Evolutionary conservation across 1,284 basidiomycete genomes (phyloP).

Genomic region (Cutaneotrichosporon cyanovorans): DNA sequence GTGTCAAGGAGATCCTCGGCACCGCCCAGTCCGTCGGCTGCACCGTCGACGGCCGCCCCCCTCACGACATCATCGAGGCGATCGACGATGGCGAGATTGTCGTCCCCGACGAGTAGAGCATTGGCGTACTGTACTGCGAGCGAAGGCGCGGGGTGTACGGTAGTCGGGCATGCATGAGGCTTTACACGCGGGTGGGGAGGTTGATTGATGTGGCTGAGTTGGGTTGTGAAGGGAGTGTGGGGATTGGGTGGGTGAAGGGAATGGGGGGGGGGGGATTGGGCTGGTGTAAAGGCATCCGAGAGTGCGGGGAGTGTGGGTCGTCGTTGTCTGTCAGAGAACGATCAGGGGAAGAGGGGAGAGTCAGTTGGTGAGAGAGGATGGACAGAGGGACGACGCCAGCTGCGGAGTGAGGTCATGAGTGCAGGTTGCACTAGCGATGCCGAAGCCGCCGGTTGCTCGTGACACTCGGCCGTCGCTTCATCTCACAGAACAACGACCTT

Average conservation of each 20-base stretch:
- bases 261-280: not conserved
- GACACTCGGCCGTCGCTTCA: too few relatives aligned
- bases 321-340: too few relatives aligned
- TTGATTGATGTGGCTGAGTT: not conserved
- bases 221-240: not conserved
- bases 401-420: too few relatives aligned
- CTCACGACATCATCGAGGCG: slow-evolving; percentile 92
- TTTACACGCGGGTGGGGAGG: slow-evolving; percentile 1
- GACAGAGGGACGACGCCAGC: too few relatives aligned
- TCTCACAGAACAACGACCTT: too few relatives aligned
- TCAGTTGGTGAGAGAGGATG: too few relatives aligned
- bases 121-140: slow-evolving; percentile 1
- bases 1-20: slow-evolving; percentile 89
- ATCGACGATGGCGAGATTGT: slow-evolving; percentile 95
- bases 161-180: slow-evolving; percentile 24
- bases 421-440: too few relatives aligned
- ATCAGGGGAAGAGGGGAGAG: too few relatives aligned
- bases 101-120: slow-evolving; percentile 79
- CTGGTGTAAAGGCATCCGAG: too few relatives aligned
- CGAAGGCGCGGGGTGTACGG: slow-evolving; percentile 14
- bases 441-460: too few relatives aligned
- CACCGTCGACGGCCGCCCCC: slow-evolving; percentile 87
- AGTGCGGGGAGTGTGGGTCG: too few relatives aligned
- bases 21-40: slow-evolving; percentile 90
- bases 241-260: not conserved